Evolutionary conservation across 139 green algal species (phyloP).

Genomic region (Tetraselmis chui): DNA sequence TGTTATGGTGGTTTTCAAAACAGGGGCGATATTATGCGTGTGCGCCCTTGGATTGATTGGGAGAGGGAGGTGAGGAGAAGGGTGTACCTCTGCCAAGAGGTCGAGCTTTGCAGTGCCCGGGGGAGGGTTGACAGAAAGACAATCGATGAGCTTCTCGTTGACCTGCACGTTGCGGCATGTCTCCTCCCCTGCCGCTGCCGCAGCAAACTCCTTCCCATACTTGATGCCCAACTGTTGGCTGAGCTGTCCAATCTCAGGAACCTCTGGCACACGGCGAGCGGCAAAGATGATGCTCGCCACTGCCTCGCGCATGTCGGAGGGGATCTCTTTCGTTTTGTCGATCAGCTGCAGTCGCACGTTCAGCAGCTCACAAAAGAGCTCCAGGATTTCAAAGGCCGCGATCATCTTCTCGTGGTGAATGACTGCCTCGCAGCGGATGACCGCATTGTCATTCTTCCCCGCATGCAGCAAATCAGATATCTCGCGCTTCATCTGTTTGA

Average conservation of each 20-base stretch:
- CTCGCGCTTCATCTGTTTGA: slow-evolving; percentile 57
- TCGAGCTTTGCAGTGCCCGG: neutral
- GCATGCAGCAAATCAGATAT: slow-evolving; percentile 62
- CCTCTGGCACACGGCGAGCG: slow-evolving; percentile 32
- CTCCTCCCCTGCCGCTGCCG: slow-evolving; percentile 25
- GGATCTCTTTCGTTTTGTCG: slow-evolving; percentile 60
- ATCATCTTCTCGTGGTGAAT: slow-evolving; percentile 65
- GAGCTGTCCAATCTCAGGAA: slow-evolving; percentile 58
- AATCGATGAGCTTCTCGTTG: slow-evolving; percentile 35
- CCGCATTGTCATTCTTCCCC: slow-evolving; percentile 67
- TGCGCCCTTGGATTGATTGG: no score
- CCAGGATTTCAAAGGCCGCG: slow-evolving; percentile 76
- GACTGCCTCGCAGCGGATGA: slow-evolving; percentile 81
- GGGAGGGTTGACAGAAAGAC: neutral
- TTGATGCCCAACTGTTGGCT: slow-evolving; percentile 50
- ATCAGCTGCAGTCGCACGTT: slow-evolving; percentile 66
- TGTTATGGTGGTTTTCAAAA: no score
- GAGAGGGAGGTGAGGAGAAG: no score
- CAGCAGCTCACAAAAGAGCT: slow-evolving; percentile 88
- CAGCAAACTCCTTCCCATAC: slow-evolving; percentile 51
- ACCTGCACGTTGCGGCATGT: slow-evolving; percentile 33
- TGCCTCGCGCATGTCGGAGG: slow-evolving; percentile 63
- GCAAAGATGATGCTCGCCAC: slow-evolving; percentile 27
- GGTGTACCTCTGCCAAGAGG: neutral
- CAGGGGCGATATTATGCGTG: no score